These are phyloP conservation scores for Penicillium canariense DNA, from an alignment of 495 filamentous ascomycete species.

Conservation along the genomic window DNA sequence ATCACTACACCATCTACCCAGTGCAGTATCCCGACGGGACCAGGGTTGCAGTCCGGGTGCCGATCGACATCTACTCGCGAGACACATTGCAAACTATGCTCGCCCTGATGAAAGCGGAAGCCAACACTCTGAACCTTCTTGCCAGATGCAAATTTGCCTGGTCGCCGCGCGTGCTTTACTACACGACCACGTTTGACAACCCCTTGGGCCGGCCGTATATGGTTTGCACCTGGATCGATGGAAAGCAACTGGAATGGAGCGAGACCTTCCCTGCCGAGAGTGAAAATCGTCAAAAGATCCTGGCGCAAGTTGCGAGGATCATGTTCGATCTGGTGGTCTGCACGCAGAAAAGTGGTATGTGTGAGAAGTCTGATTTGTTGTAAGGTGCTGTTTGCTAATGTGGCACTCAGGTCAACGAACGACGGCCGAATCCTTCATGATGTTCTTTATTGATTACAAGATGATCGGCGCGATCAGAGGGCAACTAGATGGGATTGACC, in stretches of 20 bases:
- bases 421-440: neutral
- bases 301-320: neutral
- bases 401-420: neutral
- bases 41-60: neutral
- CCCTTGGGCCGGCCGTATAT: neutral
- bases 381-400: neutral
- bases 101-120: neutral
- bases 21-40: neutral
- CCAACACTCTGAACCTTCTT: neutral
- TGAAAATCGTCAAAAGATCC: neutral
- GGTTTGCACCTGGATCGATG: neutral
- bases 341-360: neutral
- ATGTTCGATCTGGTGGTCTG: neutral
- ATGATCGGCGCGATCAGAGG: neutral
- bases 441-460: neutral
- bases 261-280: neutral
- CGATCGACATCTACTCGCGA: neutral
- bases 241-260: neutral
- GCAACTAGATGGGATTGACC: neutral
- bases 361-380: neutral
- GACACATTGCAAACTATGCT: neutral
- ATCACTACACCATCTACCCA: neutral
- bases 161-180: neutral
- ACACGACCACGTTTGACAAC: neutral
- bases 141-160: neutral